Evolutionary conservation across 257 asterid species (phyloP), one percentile per base, ranked within the genome.

Genomic region (Solanum sejunctum): DNA sequence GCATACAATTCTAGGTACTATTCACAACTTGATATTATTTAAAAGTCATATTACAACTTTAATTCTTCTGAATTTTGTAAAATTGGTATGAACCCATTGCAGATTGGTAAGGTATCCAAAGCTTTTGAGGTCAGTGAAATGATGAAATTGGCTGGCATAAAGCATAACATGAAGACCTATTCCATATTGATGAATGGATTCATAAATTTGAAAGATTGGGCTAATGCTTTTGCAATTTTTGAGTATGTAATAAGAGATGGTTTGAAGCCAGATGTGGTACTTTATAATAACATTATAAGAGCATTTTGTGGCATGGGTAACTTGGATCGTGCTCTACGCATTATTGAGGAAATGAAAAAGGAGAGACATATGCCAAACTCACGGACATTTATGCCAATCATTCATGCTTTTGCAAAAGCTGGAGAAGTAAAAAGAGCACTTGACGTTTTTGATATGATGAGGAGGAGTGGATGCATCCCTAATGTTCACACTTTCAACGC

Each of bases 291-390:
- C 90, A 93, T 94, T 77, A 90, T 97, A 82, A 86, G 85, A 88
- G 98, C 98, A 83, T 97, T 97, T 87, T 97, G 99, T 88, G 97
- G 97, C 84, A 95, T 97, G 99, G 98, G 98, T 77, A 92, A 93
- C 88, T 85, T 91, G 89, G 98, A 94, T 77, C 98, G 98, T 67
- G 98, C 99, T 83, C 84, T 97, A 86, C 87, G 97, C 66, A 97
- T 92, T 12, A 91, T 97, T 18, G 99, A 95, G 73, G 93, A 94
- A 90, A 95, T 97, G 99, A 93, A 90, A 78, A 97, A 84, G 89
- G 91, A 86, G 84, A 95, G 98, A 87, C 88, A 84, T 79, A 91
- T 90, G 84, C 99, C 98, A 32, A 91, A 95, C 72, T 79, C 98
- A 0, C 90, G 97, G 85, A 93, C 99, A 36, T 97, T 92, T 90